Conservation (phyloP, 1,284 basidiomycete genomes). For the Microbotryum saponariae region DNA sequence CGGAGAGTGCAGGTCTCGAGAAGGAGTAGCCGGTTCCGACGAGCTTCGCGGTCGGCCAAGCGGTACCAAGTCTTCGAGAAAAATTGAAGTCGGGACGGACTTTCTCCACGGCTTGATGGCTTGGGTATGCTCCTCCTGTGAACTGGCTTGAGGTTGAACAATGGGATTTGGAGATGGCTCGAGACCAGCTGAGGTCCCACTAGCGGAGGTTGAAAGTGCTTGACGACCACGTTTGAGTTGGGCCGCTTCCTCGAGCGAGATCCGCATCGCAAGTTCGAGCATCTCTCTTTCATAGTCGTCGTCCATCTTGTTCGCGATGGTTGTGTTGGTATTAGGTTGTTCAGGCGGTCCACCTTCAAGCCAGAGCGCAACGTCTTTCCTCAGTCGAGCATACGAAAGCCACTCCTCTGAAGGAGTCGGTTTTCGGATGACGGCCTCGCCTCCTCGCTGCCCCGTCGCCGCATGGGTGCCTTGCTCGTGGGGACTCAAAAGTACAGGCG, state of each 20-base stretch:
- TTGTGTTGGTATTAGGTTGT: slow-evolving; percentile 18
- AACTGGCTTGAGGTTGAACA: background rate
- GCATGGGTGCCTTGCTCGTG: background rate
- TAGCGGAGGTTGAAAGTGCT: background rate
- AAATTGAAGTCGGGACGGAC: background rate
- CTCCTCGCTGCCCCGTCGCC: background rate
- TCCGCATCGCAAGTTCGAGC: slow-evolving; percentile 24
- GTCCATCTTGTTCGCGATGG: slow-evolving; percentile 16
- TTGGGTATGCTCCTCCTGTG: background rate
- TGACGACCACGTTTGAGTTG: slow-evolving; percentile 5
- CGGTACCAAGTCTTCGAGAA: background rate
- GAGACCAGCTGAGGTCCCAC: background rate
- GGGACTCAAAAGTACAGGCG: background rate
- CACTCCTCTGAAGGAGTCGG: no score
- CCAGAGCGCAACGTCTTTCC: background rate
- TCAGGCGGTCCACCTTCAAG: slow-evolving; percentile 7
- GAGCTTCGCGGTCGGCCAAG: background rate
- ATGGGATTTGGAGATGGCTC: slow-evolving; percentile 1
- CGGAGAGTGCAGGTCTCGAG: no score
- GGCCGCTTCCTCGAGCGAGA: slow-evolving; percentile 23
- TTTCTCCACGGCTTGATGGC: background rate
- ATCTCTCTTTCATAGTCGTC: slow-evolving; percentile 24
- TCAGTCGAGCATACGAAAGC: no score
- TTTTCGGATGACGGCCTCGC: background rate
- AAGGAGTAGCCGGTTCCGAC: no score